Evolutionary conservation across 192 early-diverging fungal genomes (phyloP).

Genomic region (Tieghemiomyces parasiticus): DNA sequence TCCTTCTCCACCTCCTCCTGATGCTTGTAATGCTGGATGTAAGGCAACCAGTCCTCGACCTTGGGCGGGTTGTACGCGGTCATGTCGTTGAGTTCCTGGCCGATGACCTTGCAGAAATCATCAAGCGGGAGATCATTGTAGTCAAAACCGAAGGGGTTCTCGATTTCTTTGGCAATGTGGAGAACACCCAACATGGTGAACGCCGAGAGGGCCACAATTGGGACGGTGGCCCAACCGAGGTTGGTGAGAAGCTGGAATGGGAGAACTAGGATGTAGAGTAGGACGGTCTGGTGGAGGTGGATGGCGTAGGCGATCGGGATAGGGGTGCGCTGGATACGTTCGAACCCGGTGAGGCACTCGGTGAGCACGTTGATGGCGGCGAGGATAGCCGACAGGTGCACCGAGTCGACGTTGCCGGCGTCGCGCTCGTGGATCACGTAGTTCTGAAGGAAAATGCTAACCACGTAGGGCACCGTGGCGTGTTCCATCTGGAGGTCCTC

Average conservation of each 20-base stretch:
- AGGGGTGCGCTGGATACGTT: slow-evolving; percentile 73
- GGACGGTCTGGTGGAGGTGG: slow-evolving; percentile 71
- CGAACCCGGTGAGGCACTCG: slow-evolving; percentile 49
- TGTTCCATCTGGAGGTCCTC: slow-evolving; percentile 9
- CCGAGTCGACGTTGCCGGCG: slow-evolving; percentile 27
- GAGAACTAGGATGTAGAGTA: slow-evolving; percentile 54
- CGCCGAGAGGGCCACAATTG: slow-evolving; percentile 44
- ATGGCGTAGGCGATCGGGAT: slow-evolving; percentile 82
- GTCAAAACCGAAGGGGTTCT: slow-evolving; percentile 84
- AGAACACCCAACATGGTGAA: slow-evolving; percentile 78
- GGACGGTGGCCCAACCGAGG: slow-evolving; percentile 41
- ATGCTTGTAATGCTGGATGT: too few relatives aligned
- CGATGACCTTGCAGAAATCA: slow-evolving; percentile 30
- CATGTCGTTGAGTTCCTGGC: slow-evolving; percentile 19
- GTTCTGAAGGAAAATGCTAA: slow-evolving; percentile 43
- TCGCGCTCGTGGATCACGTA: slow-evolving; percentile 25
- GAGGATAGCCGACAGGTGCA: slow-evolving; percentile 23
- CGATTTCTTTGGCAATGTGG: slow-evolving; percentile 74
- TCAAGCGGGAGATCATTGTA: slow-evolving; percentile 53
- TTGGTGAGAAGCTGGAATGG: slow-evolving; percentile 64
- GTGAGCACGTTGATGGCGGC: slow-evolving; percentile 30
- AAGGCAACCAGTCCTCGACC: not conserved
- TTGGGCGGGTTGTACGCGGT: slow-evolving; percentile 1
- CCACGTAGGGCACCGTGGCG: slow-evolving; percentile 37
- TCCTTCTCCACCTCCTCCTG: too few relatives aligned